Base-by-base conservation (phyloP, 306 rosid genomes). In the Vicia sativa region DNA sequence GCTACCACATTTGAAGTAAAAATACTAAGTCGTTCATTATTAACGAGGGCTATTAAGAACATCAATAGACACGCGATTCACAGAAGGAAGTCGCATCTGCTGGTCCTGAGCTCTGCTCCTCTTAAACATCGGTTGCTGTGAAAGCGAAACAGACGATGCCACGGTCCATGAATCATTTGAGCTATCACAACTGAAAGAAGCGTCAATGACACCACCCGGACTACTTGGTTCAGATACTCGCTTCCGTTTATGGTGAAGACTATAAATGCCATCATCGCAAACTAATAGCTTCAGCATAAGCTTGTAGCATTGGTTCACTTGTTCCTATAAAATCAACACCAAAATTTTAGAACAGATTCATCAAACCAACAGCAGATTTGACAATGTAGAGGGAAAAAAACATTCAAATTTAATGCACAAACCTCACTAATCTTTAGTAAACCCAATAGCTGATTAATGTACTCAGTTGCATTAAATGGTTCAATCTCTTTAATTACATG, bases 391-490 rank as follows among this genome's bases (percentile, higher is more conserved):
- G 52, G 44, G 58, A 11, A 68, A 8, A 8, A 56, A 65, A 1
- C 48, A 45, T 15, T 18, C 35, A 43, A 72, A 58, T 53, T 18
- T 41, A 57, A 65, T 68, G 68, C 45, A 68, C 74, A 72, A 55
- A 93, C 98, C 98, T 87, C 85, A n/a, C 69, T 77, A 72, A 93
- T 80, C 80, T 83, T 80, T 62, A 93, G 84, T 28, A 88, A 81
- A 77, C 83, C 78, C 81, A 88, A 43, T 11, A 90, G 91, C 83
- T 80, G 89, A 53, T 80, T 80, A 44, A 80, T 90, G 80, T 88
- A 93, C 54, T 83, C 85, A 56, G 77, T 70, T 3, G 79, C 79
- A 74, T 86, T 83, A 54, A 67, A 67, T 19, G 90, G 85, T 43
- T 88, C 96, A 70, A 83, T 83, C 80, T 90, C 98, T 63, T 66